These are phyloP conservation scores for Escovopsis sp. DNA, from an alignment of 2,329 filamentous ascomycete species.

Conservation along the genomic window DNA sequence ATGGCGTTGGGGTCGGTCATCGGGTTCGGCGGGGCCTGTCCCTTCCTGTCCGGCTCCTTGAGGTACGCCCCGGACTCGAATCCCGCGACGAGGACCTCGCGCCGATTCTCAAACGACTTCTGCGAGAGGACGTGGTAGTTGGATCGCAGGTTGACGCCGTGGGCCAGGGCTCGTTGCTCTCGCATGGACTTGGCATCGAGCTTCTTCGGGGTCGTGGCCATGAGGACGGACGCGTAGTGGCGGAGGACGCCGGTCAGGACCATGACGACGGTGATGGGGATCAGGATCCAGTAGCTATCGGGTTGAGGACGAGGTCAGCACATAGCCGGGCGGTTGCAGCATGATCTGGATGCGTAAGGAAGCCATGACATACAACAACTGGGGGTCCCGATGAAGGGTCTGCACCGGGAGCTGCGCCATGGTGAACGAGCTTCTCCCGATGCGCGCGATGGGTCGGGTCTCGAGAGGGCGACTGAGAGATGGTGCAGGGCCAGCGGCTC, in stretches of 20 bases:
- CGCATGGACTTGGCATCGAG: constrained; percentile 60
- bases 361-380: constrained; percentile 66
- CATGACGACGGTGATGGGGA: constrained; percentile 97
- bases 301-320: constrained; percentile 14
- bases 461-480: too few relatives aligned
- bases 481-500: not conserved
- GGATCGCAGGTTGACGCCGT: constrained; percentile 68
- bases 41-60: constrained; percentile 74
- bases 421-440: not conserved
- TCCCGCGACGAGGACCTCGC: constrained; percentile 63
- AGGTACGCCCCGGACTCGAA: constrained; percentile 80
- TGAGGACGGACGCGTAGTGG: constrained; percentile 89
- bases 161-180: constrained; percentile 73
- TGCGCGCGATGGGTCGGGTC: not conserved
- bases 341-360: not conserved
- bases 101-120: constrained; percentile 63
- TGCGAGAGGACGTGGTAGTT: constrained; percentile 71
- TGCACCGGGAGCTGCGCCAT: constrained; percentile 84
- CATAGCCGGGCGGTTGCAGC: not conserved
- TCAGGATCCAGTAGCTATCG: constrained; percentile 90
- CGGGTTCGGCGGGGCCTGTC: constrained; percentile 81
- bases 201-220: constrained; percentile 73
- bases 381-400: constrained; percentile 96
- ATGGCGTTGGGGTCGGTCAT: constrained; percentile 92
- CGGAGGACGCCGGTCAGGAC: constrained; percentile 89